phyloP scores from a whole-genome alignment of 768 basidiomycete genomes.

The Xerocomellus amylosporus region DNA sequence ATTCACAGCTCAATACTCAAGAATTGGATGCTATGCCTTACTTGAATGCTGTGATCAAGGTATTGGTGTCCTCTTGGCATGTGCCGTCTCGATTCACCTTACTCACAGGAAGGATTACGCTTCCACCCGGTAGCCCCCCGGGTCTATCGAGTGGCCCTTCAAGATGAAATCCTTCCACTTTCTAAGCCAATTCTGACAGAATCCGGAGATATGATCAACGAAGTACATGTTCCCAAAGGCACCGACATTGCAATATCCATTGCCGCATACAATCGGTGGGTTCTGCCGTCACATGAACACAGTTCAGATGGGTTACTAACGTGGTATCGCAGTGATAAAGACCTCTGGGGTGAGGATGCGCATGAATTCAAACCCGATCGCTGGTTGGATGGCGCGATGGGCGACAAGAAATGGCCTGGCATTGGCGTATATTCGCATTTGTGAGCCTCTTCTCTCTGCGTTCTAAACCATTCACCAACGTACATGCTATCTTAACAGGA shows the following conservation, averaged over 20 bases:
- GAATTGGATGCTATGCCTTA: slow-evolving; percentile 54
- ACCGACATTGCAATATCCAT: slow-evolving; percentile 49
- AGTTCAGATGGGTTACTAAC: neutral
- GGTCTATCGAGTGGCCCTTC: slow-evolving; percentile 45
- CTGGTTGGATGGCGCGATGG: slow-evolving; percentile 1
- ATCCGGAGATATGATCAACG: slow-evolving; percentile 40
- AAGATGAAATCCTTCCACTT: slow-evolving; percentile 60
- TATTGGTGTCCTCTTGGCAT: neutral
- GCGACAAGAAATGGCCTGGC: slow-evolving; percentile 3
- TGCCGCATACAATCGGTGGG: slow-evolving; percentile 56
- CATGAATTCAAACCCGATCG: slow-evolving; percentile 19
- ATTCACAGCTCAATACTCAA: slow-evolving; percentile 4
- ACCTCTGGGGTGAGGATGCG: slow-evolving; percentile 29
- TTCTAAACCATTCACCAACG: neutral
- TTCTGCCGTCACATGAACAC: neutral
- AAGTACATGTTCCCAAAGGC: slow-evolving; percentile 50
- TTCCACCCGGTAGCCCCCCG: slow-evolving; percentile 47
- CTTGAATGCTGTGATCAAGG: slow-evolving; percentile 37
- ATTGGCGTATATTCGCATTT: slow-evolving; percentile 16
- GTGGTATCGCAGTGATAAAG: slow-evolving; percentile 9
- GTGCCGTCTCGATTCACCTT: slow-evolving; percentile 15
- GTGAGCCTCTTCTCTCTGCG: neutral
- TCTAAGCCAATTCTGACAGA: slow-evolving; percentile 47
- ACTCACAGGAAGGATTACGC: slow-evolving; percentile 42
- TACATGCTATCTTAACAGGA: neutral